Conservation (phyloP, 768 basidiomycete genomes). For the Panellus pusillus region DNA sequence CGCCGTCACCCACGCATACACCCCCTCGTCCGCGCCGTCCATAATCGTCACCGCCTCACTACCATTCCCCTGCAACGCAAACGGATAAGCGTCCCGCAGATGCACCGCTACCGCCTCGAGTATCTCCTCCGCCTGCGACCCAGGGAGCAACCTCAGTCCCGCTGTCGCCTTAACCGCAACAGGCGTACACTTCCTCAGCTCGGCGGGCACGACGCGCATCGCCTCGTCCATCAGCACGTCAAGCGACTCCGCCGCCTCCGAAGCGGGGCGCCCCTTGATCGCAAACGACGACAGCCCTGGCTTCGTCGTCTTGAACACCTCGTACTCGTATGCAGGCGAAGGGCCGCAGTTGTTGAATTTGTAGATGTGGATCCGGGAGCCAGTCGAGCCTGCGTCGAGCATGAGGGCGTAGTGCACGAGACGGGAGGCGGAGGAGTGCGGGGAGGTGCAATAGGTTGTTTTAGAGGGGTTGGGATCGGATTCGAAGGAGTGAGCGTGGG, state of each 20-base stretch:
- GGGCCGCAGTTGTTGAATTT: constrained; percentile 91
- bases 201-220: constrained; percentile 68
- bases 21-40: constrained; percentile 95
- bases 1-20: constrained; percentile 98
- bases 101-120: constrained; percentile 68
- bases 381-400: constrained; percentile 98
- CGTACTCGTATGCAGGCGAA: constrained; percentile 84
- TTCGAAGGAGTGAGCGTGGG: constrained; percentile 58
- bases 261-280: constrained; percentile 41
- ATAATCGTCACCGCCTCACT: constrained; percentile 81
- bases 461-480: constrained; percentile 72
- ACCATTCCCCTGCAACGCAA: constrained; percentile 51
- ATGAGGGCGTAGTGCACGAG: constrained; percentile 93
- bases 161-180: constrained; percentile 93
- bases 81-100: constrained; percentile 63
- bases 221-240: constrained; percentile 83
- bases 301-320: constrained; percentile 81
- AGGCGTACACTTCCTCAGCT: constrained; percentile 74
- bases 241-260: constrained; percentile 73
- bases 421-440: constrained; percentile 47
- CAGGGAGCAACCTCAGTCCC: constrained; percentile 74
- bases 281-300: constrained; percentile 76
- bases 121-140: constrained; percentile 63
- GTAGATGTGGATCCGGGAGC: constrained; percentile 97
- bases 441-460: constrained; percentile 69